These are phyloP conservation scores for Leccinum arenicola DNA, from an alignment of 768 basidiomycete genomes.

Conservation along the genomic window DNA sequence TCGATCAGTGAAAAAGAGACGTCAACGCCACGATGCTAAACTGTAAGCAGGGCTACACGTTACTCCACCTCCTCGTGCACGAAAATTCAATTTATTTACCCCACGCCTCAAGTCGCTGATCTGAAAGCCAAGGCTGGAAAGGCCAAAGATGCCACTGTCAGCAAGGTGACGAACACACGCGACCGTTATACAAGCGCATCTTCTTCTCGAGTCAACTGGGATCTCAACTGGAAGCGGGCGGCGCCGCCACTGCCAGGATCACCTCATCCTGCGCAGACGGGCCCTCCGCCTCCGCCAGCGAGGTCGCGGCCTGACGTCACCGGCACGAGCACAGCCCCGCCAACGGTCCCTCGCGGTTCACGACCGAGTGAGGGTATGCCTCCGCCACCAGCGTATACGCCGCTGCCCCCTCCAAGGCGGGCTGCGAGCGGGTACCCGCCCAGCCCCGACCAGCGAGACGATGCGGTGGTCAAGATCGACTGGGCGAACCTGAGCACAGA, in stretches of 20 bases:
- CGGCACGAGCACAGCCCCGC: conserved; percentile 9
- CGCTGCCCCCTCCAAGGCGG: conserved; percentile 29
- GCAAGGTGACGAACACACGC: conserved; percentile 50
- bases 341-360: conserved; percentile 10
- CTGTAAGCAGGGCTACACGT: conserved; percentile 22
- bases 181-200: conserved; percentile 57
- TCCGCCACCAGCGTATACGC: conserved; percentile 14
- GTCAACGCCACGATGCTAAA: conserved; percentile 23
- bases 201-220: conserved; percentile 62
- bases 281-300: conserved; percentile 35
- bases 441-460: conserved; percentile 3
- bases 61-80: neutral
- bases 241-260: conserved; percentile 33
- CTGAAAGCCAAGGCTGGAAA: conserved; percentile 62
- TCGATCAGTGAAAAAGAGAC: neutral
- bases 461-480: conserved; percentile 41
- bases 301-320: conserved; percentile 21
- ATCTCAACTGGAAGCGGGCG: conserved; percentile 49
- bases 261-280: conserved; percentile 2
- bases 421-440: conserved; percentile 26
- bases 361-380: conserved; percentile 11
- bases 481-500: conserved; percentile 66
- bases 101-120: conserved; percentile 48
- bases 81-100: conserved; percentile 1
- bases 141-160: conserved; percentile 54